Evolutionary conservation across 768 basidiomycete genomes (phyloP).

Genomic region (Candolleomyces aberdarensis): DNA sequence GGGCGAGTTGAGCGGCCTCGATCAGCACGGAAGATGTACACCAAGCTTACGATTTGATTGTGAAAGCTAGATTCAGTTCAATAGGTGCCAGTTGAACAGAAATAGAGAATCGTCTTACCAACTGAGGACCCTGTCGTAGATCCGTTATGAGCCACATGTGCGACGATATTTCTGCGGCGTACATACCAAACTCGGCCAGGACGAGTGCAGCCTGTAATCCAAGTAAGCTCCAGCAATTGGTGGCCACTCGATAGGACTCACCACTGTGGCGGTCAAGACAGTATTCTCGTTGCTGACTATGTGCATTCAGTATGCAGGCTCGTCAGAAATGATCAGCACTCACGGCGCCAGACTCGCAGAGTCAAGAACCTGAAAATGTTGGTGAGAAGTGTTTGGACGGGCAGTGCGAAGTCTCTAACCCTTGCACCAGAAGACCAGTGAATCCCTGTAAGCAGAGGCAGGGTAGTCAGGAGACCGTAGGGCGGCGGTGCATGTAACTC

Average conservation of each 20-base stretch:
- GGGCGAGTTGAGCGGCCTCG: too few relatives aligned
- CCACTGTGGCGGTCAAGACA: slow-evolving; percentile 39
- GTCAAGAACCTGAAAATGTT: slow-evolving; percentile 34
- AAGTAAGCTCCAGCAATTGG: not conserved
- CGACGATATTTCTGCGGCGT: not conserved
- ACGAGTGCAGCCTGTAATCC: slow-evolving; percentile 37
- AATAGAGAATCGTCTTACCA: slow-evolving; percentile 25
- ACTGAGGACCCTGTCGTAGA: slow-evolving; percentile 34
- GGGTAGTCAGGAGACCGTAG: not conserved
- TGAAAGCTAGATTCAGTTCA: slow-evolving; percentile 34
- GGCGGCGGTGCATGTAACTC: slow-evolving; percentile 12
- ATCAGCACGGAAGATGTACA: not conserved
- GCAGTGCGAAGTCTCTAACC: slow-evolving; percentile 24
- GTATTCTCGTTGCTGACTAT: slow-evolving; percentile 49
- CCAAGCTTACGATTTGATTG: slow-evolving; percentile 41
- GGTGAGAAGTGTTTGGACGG: not conserved
- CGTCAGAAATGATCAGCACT: slow-evolving; percentile 11
- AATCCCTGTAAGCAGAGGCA: slow-evolving; percentile 34
- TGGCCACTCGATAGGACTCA: slow-evolving; percentile 21
- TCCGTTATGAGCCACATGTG: not conserved
- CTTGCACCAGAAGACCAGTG: slow-evolving; percentile 54
- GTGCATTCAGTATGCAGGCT: not conserved
- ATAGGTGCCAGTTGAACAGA: slow-evolving; percentile 4
- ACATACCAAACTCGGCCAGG: slow-evolving; percentile 49
- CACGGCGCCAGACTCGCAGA: slow-evolving; percentile 43